These are phyloP conservation scores for Scheffersomyces quercinus DNA, from an alignment of 1,139 yeast species.

Conservation along the genomic window DNA sequence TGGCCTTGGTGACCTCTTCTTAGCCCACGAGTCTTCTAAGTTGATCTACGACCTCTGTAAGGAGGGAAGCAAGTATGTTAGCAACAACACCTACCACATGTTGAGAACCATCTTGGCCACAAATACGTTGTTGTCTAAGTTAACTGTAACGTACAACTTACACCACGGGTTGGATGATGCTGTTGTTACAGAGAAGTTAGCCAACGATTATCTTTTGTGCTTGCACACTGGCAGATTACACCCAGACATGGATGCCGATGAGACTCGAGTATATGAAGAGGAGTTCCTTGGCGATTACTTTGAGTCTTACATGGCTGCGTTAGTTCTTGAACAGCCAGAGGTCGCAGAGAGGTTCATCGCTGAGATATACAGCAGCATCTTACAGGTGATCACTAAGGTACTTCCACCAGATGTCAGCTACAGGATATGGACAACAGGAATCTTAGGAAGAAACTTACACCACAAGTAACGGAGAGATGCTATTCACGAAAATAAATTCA, in stretches of 20 bases:
- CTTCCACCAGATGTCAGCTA: constrained; percentile 18
- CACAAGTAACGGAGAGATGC: neutral
- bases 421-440: constrained; percentile 15
- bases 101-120: constrained; percentile 40
- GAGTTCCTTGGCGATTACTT: constrained; percentile 48
- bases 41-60: constrained; percentile 31
- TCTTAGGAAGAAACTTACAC: constrained; percentile 13
- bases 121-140: constrained; percentile 39
- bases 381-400: constrained; percentile 25
- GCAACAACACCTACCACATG: constrained; percentile 32
- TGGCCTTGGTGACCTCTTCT: constrained; percentile 46
- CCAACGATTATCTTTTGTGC: constrained; percentile 13
- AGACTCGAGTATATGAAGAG: constrained; percentile 36
- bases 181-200: constrained; percentile 13
- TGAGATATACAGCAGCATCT: constrained; percentile 32
- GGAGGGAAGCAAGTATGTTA: constrained; percentile 16
- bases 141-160: constrained; percentile 39
- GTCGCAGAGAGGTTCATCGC: constrained; percentile 38
- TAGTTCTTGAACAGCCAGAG: constrained; percentile 40
- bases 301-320: constrained; percentile 48
- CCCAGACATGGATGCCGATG: constrained; percentile 17
- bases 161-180: constrained; percentile 38
- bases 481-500: neutral
- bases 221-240: constrained; percentile 10
- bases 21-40: constrained; percentile 41